These are phyloP conservation scores for Dryadomyces sulphureus DNA, from an alignment of 2,329 filamentous ascomycete species.

Conservation along the genomic window DNA sequence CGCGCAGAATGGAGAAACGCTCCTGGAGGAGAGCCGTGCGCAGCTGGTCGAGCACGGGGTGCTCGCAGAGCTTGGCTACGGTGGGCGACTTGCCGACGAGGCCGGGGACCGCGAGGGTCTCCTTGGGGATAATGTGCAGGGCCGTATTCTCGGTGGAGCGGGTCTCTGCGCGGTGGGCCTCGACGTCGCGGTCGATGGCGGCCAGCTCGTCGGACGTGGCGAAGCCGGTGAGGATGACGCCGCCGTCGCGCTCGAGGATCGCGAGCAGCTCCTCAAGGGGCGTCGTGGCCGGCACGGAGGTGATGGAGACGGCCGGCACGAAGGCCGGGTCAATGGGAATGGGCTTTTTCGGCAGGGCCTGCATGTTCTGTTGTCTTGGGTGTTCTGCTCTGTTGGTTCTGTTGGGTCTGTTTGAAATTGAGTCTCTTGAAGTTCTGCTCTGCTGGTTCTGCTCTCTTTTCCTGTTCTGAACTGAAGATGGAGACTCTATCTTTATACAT, in stretches of 20 bases:
- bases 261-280: not conserved
- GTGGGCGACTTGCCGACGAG: not conserved
- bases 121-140: not conserved
- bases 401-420: too few relatives aligned
- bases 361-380: too few relatives aligned
- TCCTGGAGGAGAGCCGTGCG: not conserved
- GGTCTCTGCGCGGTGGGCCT: not conserved
- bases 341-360: too few relatives aligned
- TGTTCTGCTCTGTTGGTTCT: too few relatives aligned
- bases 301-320: not conserved
- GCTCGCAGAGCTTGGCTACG: not conserved
- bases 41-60: not conserved
- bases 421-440: too few relatives aligned
- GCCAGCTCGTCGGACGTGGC: not conserved
- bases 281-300: not conserved
- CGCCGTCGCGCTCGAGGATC: not conserved
- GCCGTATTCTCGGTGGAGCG: not conserved
- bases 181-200: not conserved
- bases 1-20: not conserved
- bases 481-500: too few relatives aligned
- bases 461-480: too few relatives aligned
- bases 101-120: not conserved
- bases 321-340: not conserved
- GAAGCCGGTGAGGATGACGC: not conserved
- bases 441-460: too few relatives aligned